Evolutionary conservation across 345 rosid species (phyloP).

Genomic region (Lumnitzera racemosa): DNA sequence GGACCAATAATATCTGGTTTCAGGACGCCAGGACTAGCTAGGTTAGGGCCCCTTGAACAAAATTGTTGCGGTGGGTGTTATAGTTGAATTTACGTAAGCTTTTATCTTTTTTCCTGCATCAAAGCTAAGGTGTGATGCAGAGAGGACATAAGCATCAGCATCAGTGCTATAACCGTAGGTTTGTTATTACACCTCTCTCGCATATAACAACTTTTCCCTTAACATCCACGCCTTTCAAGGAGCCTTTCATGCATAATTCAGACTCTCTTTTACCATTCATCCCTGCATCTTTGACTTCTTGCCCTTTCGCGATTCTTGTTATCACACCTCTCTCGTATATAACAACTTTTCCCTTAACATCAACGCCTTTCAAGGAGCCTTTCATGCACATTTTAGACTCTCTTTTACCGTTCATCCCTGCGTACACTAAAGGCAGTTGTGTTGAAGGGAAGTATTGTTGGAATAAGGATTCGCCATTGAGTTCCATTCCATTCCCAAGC

Average conservation of each 20-base stretch:
- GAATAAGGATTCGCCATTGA: slow-evolving; percentile 44
- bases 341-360: slow-evolving; percentile 35
- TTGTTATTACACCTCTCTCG: slow-evolving; percentile 30
- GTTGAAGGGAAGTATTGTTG: slow-evolving; percentile 30
- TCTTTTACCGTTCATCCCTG: slow-evolving; percentile 22
- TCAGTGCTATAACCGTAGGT: slow-evolving; percentile 20
- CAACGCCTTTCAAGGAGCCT: slow-evolving; percentile 15
- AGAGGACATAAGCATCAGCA: slow-evolving; percentile 41
- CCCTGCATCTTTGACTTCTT: slow-evolving; percentile 37
- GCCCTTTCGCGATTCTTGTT: slow-evolving; percentile 27
- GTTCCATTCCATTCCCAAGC: slow-evolving; percentile 34
- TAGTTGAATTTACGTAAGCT: slow-evolving; percentile 26
- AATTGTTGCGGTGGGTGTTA: slow-evolving; percentile 29
- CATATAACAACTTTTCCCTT: slow-evolving; percentile 41
- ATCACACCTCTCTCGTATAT: slow-evolving; percentile 37
- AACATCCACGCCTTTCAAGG: slow-evolving; percentile 15
- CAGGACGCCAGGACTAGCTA: slow-evolving; percentile 21
- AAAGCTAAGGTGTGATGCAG: slow-evolving; percentile 30
- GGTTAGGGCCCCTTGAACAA: slow-evolving; percentile 29
- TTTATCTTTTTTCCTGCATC: slow-evolving; percentile 21
- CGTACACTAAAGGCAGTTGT: slow-evolving; percentile 32
- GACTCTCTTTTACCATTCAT: slow-evolving; percentile 12
- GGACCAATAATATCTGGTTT: slow-evolving; percentile 39
- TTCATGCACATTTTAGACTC: slow-evolving; percentile 17
- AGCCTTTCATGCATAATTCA: slow-evolving; percentile 22